These are phyloP conservation scores for Calocybe cyanea DNA, from an alignment of 768 basidiomycete genomes.

Conservation along the genomic window DNA sequence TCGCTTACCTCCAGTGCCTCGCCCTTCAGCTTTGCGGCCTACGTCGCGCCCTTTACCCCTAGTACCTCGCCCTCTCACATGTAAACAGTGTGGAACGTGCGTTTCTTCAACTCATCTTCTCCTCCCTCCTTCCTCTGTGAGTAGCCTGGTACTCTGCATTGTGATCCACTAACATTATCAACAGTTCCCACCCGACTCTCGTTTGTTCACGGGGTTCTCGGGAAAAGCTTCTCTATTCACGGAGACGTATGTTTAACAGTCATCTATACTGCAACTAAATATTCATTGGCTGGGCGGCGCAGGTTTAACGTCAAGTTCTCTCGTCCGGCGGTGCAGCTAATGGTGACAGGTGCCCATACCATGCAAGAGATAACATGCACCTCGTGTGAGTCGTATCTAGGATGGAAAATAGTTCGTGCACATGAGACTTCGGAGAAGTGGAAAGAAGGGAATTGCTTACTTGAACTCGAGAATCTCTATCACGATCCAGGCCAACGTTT, in stretches of 20 bases:
- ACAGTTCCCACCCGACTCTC: slow-evolving; percentile 42
- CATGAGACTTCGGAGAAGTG: slow-evolving; percentile 54
- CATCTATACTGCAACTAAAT: neutral
- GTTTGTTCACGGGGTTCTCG: slow-evolving; percentile 50
- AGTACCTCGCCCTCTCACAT: slow-evolving; percentile 42
- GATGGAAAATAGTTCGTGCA: slow-evolving; percentile 60
- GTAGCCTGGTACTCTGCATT: slow-evolving; percentile 13
- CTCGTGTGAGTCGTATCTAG: slow-evolving; percentile 49
- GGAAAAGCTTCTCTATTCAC: slow-evolving; percentile 60
- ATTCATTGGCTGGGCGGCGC: slow-evolving; percentile 6
- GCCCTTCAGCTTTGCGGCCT: slow-evolving; percentile 11
- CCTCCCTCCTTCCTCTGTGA: slow-evolving; percentile 37
- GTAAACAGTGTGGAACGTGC: slow-evolving; percentile 41
- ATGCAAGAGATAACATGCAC: slow-evolving; percentile 54
- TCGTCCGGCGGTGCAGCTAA: slow-evolving; percentile 48
- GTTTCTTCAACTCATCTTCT: slow-evolving; percentile 42
- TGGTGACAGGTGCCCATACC: slow-evolving; percentile 62
- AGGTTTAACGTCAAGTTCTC: slow-evolving; percentile 47
- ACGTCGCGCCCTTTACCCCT: slow-evolving; percentile 45
- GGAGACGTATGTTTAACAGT: slow-evolving; percentile 38
- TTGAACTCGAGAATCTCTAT: slow-evolving; percentile 53
- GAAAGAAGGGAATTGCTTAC: slow-evolving; percentile 57
- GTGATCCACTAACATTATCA: neutral
- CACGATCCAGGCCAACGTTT: slow-evolving; percentile 19
- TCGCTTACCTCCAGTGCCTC: slow-evolving; percentile 21